A percentile compares a stretch with the other conserved stretches of the same genome.
Evolutionary conservation across 2,329 filamentous ascomycete species (phyloP).

Genomic region (Grosmannia huntii): DNA sequence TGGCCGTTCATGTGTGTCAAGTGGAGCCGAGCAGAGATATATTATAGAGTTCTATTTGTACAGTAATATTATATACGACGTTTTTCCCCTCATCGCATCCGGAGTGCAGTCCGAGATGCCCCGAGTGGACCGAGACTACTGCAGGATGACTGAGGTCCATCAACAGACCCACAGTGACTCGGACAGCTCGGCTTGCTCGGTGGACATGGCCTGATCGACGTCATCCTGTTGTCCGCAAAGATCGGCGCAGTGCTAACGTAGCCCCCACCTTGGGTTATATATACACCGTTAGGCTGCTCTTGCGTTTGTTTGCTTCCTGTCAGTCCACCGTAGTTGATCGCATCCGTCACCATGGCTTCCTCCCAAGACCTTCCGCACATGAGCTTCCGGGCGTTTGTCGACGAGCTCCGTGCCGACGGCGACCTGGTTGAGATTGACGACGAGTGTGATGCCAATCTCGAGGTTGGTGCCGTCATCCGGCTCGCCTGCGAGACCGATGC

Average conservation of each 20-base stretch:
- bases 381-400: conserved; percentile 32
- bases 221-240: not conserved
- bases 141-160: not conserved
- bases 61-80: no score
- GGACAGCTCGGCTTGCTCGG: not conserved
- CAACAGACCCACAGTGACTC: not conserved
- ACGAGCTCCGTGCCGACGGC: conserved; percentile 26
- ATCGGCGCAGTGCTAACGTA: no score
- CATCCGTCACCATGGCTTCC: not conserved
- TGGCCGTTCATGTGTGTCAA: no score
- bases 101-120: not conserved
- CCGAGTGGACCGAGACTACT: not conserved
- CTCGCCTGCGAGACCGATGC: conserved; percentile 29
- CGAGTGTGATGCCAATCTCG: conserved; percentile 30
- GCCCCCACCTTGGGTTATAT: not conserved
- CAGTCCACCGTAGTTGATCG: no score
- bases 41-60: no score
- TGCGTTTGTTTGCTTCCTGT: not conserved
- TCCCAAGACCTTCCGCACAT: conserved; percentile 9
- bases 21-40: not conserved
- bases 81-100: not conserved
- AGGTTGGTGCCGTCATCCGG: conserved; percentile 33
- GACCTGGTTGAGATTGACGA: conserved; percentile 32
- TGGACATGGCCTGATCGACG: not conserved
- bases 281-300: not conserved